Percentiles rank a stretch among this genome's conserved stretches.
phyloP scores from a whole-genome alignment of 2,329 filamentous ascomycete genomes.

The Graphiopsis chlorocephala region DNA sequence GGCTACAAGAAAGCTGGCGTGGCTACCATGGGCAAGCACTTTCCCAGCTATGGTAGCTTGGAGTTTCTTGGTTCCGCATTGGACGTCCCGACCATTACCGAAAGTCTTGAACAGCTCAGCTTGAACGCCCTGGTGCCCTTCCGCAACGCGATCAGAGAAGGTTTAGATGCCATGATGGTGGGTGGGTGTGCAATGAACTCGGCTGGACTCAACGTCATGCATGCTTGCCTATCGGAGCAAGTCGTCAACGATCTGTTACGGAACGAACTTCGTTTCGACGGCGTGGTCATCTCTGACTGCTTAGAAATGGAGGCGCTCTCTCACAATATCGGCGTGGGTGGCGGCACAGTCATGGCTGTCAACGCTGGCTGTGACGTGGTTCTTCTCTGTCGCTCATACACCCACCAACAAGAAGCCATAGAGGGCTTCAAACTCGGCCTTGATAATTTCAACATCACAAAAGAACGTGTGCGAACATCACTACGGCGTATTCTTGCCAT shows the following conservation, averaged over 20 bases:
- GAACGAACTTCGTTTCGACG: conserved; percentile 84
- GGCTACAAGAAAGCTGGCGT: conserved; percentile 90
- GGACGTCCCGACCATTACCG: conserved; percentile 92
- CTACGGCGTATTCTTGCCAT: conserved; percentile 73
- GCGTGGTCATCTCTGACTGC: conserved; percentile 92
- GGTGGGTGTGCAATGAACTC: conserved; percentile 92
- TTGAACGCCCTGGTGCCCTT: conserved; percentile 91
- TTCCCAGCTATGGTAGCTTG: conserved; percentile 91
- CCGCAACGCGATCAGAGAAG: conserved; percentile 80
- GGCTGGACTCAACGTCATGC: conserved; percentile 88
- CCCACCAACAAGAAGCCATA: conserved; percentile 87
- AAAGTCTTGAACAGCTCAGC: conserved; percentile 87
- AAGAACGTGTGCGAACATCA: conserved; percentile 75
- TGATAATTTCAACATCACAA: conserved; percentile 85
- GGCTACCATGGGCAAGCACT: conserved; percentile 90
- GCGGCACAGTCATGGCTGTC: conserved; percentile 95
- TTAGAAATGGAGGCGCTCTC: conserved; percentile 95
- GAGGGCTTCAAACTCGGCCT: conserved; percentile 84
- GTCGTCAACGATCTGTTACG: conserved; percentile 86
- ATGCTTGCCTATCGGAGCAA: conserved; percentile 88
- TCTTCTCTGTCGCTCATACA: conserved; percentile 81
- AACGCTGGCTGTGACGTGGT: conserved; percentile 94
- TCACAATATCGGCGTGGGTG: conserved; percentile 94
- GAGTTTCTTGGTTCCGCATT: conserved; percentile 88
- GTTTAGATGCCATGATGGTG: conserved; percentile 92